phyloP scores from a whole-genome alignment of 139 green algal species.

The Pleodorina starrii region DNA sequence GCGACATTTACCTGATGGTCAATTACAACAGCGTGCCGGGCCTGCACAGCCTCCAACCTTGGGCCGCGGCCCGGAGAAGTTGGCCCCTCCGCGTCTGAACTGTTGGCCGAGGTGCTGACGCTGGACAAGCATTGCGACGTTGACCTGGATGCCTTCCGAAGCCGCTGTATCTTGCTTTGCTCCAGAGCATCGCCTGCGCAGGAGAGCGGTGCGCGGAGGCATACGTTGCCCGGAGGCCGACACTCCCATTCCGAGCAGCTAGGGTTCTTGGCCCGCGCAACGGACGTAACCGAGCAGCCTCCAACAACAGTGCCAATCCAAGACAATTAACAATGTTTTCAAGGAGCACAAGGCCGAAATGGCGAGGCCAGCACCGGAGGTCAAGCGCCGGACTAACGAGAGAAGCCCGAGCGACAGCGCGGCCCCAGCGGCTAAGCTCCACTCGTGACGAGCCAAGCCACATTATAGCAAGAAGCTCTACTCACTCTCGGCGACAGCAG shows the following conservation, averaged over 20 bases:
- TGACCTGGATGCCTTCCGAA: not conserved
- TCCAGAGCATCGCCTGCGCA: not conserved
- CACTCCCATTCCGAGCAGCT: not conserved
- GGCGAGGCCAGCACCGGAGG: not conserved
- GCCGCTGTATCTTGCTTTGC: not conserved
- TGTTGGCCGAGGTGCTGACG: not conserved
- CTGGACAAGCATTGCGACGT: not conserved
- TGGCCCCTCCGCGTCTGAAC: not conserved
- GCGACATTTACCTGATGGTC: slow-evolving; percentile 8
- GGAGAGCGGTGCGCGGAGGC: not conserved
- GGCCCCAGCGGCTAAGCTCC: not conserved
- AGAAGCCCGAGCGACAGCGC: not conserved
- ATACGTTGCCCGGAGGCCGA: not conserved
- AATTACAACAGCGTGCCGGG: slow-evolving; percentile 33
- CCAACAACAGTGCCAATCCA: not conserved
- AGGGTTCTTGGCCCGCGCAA: slow-evolving; percentile 18
- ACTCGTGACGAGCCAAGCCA: not conserved
- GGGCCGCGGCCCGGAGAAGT: not conserved
- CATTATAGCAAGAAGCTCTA: not conserved
- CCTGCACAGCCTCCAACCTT: not conserved
- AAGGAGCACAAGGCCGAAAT: not conserved
- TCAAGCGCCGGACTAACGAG: not conserved
- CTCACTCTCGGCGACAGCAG: not conserved
- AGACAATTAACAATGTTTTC: not conserved
- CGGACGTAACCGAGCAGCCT: not conserved